Base-by-base conservation (phyloP, 352 stramenopile genomes). In the Globisporangium apiculatum region DNA sequence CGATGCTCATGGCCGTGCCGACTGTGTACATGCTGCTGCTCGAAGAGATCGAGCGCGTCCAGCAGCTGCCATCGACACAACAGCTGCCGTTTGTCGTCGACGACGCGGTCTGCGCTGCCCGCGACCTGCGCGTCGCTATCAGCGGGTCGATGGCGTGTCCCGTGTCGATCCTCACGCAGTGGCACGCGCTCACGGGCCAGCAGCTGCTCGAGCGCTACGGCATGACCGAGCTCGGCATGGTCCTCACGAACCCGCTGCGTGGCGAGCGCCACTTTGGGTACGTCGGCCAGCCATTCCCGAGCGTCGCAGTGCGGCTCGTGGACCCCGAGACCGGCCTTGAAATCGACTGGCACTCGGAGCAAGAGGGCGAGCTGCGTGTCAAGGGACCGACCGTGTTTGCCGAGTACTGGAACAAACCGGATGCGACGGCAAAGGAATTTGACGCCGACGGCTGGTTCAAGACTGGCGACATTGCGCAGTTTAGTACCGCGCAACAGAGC, bases 161-260 rank as follows among this genome's bases (percentile, higher is more conserved):
- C 7, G 60, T 85, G 48, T 83, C 73, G 4, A 85, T 97, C 49
- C 59, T 95, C 42, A 73, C 76, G 41, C 66, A 77, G 5, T 98
- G 91, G 89, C 71, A 95, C 58, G 60, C 58, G 5, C 58, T 96
- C 37, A 97, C 88, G 2, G 81, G 81, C 3, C 78, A 91, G 24
- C 79, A 69, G 24, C 62, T 98, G 48, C 72, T 98, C 31, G 91
- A 97, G 62, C 69, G 91, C 14, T 97, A 97, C 58, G 89, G 89
- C 8, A 98, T 97, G 89, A 97, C 83, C 0, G 89, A 97, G 67
- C 74, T 96, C 50, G 87, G 86, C 8, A 98, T 98, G 91, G 89
- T 82, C 9, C 68, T 98, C 7, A 91, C 82, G 4, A 97, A 98
- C 56, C 79, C 89, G 42, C 60, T 93, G 66, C 65, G 75, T 55